Base-by-base conservation (phyloP, 192 early-diverging fungal genomes). In the Mortierella alpina region DNA sequence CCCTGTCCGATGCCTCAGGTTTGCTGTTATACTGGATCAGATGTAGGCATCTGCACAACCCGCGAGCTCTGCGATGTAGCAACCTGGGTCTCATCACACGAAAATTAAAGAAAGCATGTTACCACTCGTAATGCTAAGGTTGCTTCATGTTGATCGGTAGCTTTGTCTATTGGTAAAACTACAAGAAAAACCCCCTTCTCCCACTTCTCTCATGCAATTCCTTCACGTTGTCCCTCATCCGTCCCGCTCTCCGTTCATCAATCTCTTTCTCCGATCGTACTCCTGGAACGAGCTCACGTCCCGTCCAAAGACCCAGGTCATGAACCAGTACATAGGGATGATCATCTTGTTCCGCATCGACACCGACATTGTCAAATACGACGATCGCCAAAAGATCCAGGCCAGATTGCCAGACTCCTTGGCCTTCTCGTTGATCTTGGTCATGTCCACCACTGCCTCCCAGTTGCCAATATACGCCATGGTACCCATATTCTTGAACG, bases 301-400 rank as follows among this genome's bases (percentile, higher is more conserved):
- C 5, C 86, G 77, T 54, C 86, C 86, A 81, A 83, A 81, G n/a
- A 83, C 44, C 63, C 61, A 83, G 10, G 87, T 86, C 64, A 84
- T 51, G 42, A 88, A 71, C 91, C 92, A 93, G 66, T 91, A 88
- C 85, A 90, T 85, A 1, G 92, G 90, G 75, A 94, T 95, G 12
- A 92, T 72, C 82, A 93, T 83, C 83, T 90, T 94, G 84, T 95
- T 95, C 52, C 91, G 66, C 9, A 84, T 41, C 9, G 83, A 87
- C 46, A 94, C 91, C 52, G 83, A 88, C 89, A 90, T 90, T 6
- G 86, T 91, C 41, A 94, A 69, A 73, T 95, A 95, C 10, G 92
- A 87, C 2, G 89, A 90, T 55, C 94, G 75, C 94, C 94, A 95
- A 51, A 93, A 84, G 48, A 90, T 48, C 90, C 90, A 91, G 10